Percentiles rank a stretch among this genome's conserved stretches.
These are phyloP conservation scores for Teratosphaeria zuluensis DNA, from an alignment of 2,329 filamentous ascomycete species.

Conservation along the genomic window DNA sequence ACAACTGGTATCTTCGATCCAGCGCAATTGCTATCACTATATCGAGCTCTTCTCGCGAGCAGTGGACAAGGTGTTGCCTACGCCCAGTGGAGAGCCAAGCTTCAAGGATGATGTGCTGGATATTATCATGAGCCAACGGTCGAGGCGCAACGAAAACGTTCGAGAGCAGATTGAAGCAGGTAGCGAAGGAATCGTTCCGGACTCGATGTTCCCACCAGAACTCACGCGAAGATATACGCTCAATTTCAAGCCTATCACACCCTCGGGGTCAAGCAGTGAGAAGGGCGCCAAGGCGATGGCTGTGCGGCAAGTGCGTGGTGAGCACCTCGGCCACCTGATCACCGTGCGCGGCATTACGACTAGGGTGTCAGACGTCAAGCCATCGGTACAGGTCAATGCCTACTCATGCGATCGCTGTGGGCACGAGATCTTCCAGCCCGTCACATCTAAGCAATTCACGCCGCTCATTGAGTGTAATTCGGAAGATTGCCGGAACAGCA, in stretches of 20 bases:
- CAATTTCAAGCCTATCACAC: conserved; percentile 87
- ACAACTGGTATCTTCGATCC: conserved; percentile 72
- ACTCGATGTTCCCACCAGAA: conserved; percentile 80
- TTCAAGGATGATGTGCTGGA: conserved; percentile 98
- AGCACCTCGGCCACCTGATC: conserved; percentile 86
- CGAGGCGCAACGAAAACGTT: conserved; percentile 73
- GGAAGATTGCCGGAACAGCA: conserved; percentile 78
- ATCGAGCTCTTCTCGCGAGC: conserved; percentile 84
- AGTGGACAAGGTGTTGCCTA: conserved; percentile 77
- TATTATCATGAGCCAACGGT: conserved; percentile 87
- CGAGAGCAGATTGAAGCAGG: conserved; percentile 31
- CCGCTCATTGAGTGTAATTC: conserved; percentile 83
- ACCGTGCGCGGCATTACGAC: conserved; percentile 91
- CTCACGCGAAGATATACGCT: conserved; percentile 89
- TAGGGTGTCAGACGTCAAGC: conserved; percentile 94
- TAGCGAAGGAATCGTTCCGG: conserved; percentile 47
- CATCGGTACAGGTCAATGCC: conserved; percentile 91
- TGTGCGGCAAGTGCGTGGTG: conserved; percentile 86
- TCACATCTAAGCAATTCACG: conserved; percentile 82
- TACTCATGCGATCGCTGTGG: conserved; percentile 97
- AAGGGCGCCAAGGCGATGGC: conserved; percentile 58
- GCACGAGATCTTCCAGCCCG: conserved; percentile 93
- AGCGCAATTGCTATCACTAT: conserved; percentile 89
- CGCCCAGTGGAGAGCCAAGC: conserved; percentile 66
- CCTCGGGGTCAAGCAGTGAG: conserved; percentile 55